Base-by-base conservation (phyloP, 2,329 filamentous ascomycete genomes). In the Penicillium sp. region DNA sequence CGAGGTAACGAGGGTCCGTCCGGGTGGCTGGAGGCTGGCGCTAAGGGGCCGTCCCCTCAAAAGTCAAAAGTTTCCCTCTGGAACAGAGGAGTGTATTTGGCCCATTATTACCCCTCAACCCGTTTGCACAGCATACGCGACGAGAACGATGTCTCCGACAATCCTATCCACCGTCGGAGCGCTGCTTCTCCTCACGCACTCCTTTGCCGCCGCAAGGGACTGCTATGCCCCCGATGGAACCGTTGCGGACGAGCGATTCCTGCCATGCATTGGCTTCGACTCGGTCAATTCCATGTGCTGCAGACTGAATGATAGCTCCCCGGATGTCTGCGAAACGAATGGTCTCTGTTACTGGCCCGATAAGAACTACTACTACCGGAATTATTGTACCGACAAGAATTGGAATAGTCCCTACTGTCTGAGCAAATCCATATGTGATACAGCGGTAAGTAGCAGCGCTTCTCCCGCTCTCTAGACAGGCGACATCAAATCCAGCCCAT, bases 261-360 rank as follows among this genome's bases (percentile, higher is more conserved):
- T 54, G 12, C 56, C 56, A 17, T 58, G 56, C 37, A 48, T 58
- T 39, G 56, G 39, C n/a, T 20, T 54, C 20, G 56, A 42, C n/a
- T 17, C 31, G n/a, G 41, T 58, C 15, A 11, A 58, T 8, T 58
- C 56, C 11, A 58, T 58, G 56, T 58, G 56, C 28, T 58, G 56
- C 22, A 20, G 20, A 22, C 15, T 54, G 41, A 58, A 58, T 39
- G 8, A 45, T 20, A 58, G 39, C n/a, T 25, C 47, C 11, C 56
- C 56, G 5, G 56, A 58, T 42, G 45, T 22, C 4, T 58, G 56
- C 37, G 14, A 34, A 12, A 3, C 49, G 12, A 58, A 48, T 42
- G 56, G 50, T 8, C 31, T 58, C 5, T 58, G 56, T 12, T 54
- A 39, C 34, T 39, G 17, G 11, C 20, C 50, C 5, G 31, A 39